These are phyloP conservation scores for Candolleomyces eurysporus DNA, from an alignment of 768 basidiomycete species.

Conservation along the genomic window DNA sequence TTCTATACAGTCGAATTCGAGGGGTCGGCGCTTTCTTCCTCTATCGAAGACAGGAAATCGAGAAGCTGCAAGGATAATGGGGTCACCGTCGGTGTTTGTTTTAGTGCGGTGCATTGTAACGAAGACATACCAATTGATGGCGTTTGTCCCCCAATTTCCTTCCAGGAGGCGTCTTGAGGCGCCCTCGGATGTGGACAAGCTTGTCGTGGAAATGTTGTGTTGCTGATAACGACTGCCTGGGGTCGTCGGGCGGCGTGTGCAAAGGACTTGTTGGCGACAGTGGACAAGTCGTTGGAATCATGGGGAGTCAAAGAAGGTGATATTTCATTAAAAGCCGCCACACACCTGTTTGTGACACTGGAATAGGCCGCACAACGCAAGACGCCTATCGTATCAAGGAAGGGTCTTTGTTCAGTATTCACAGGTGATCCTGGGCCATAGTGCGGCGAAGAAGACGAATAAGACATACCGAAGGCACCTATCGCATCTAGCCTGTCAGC, in stretches of 20 bases:
- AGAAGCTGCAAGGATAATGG: conserved; percentile 45
- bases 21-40: conserved; percentile 42
- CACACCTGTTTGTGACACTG: conserved; percentile 48
- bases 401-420: neutral
- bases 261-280: conserved; percentile 32
- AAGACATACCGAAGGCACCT: conserved; percentile 67
- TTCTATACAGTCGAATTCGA: neutral
- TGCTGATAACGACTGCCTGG: conserved; percentile 46
- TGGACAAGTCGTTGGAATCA: conserved; percentile 5
- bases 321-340: neutral
- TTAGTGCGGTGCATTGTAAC: neutral
- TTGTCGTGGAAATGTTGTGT: conserved; percentile 88
- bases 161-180: conserved; percentile 77
- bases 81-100: neutral
- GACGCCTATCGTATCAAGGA: conserved; percentile 38
- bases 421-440: neutral
- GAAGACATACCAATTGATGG: conserved; percentile 57
- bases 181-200: conserved; percentile 67
- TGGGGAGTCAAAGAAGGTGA: conserved; percentile 7
- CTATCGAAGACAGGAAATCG: conserved; percentile 56
- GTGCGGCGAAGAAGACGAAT: conserved; percentile 1
- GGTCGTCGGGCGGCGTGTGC: conserved; percentile 47
- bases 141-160: conserved; percentile 65
- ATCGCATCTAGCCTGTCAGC: conserved; percentile 79
- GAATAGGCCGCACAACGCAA: conserved; percentile 71